Percentiles rank a stretch among this genome's conserved stretches.
phyloP scores from a whole-genome alignment of 2,329 filamentous ascomycete genomes.

The Talaromyces islandicus region DNA sequence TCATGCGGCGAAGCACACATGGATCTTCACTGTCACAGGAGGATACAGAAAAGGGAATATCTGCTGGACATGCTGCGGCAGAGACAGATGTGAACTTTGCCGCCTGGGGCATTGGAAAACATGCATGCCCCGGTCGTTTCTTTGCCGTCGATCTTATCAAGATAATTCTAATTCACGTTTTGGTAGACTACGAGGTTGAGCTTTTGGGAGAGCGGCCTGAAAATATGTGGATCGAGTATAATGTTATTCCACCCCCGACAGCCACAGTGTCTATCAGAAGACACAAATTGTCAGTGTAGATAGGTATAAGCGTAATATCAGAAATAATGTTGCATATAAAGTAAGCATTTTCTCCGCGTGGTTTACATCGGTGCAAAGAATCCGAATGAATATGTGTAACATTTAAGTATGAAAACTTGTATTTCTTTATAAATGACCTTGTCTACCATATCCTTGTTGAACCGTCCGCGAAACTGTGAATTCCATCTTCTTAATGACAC shows the following conservation, averaged over 20 bases:
- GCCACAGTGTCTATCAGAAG: not conserved
- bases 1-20: too few species aligned
- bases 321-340: too few species aligned
- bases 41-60: too few species aligned
- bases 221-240: conserved; percentile 1
- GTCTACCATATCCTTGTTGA: not conserved
- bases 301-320: not conserved
- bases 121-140: not conserved
- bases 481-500: not conserved
- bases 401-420: too few species aligned
- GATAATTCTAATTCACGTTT: not conserved
- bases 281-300: not conserved
- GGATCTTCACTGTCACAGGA: too few species aligned
- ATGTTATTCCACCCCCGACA: not conserved
- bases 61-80: not conserved
- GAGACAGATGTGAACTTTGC: not conserved
- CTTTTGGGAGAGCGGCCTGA: not conserved
- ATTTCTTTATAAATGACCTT: not conserved
- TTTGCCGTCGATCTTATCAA: not conserved
- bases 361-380: too few species aligned
- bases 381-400: too few species aligned
- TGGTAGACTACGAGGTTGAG: not conserved
- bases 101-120: not conserved
- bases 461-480: not conserved
- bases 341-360: too few species aligned